These are phyloP conservation scores for Pseudogymnoascus sp. DNA, from an alignment of 2,329 filamentous ascomycete species.

Conservation along the genomic window DNA sequence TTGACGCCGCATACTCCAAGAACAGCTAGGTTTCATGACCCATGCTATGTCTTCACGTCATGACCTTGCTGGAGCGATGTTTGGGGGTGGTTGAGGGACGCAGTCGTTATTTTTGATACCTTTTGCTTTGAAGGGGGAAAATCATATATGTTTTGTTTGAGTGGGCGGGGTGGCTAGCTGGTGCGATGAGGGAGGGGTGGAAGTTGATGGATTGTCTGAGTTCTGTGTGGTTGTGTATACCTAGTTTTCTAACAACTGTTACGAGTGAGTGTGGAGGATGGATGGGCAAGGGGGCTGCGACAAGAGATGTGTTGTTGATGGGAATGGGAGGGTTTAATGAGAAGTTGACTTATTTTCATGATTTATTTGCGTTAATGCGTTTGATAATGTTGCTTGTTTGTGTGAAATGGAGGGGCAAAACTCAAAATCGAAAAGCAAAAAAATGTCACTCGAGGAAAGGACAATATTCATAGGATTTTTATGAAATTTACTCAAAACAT, in stretches of 20 bases:
- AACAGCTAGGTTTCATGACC: neutral
- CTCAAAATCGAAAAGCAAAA: neutral
- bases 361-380: neutral
- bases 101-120: neutral
- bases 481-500: neutral
- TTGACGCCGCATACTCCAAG: slow-evolving; percentile 48
- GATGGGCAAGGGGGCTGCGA: neutral
- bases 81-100: neutral
- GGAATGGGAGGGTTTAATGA: neutral
- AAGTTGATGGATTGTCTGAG: neutral
- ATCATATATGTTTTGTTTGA: neutral
- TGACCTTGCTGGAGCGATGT: neutral
- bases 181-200: neutral
- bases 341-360: neutral
- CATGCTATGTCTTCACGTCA: neutral
- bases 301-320: neutral
- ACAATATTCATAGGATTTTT: neutral
- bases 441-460: neutral
- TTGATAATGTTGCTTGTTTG: neutral
- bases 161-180: too few species aligned
- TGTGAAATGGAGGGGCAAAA: neutral
- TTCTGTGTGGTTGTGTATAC: neutral
- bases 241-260: slow-evolving; percentile 3
- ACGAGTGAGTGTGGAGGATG: neutral
- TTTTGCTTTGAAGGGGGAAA: slow-evolving; percentile 5